A percentile compares a stretch with the other conserved stretches of the same genome.
phyloP scores from a whole-genome alignment of 1,284 basidiomycete species.

The Moesziomyces globuligerus region DNA sequence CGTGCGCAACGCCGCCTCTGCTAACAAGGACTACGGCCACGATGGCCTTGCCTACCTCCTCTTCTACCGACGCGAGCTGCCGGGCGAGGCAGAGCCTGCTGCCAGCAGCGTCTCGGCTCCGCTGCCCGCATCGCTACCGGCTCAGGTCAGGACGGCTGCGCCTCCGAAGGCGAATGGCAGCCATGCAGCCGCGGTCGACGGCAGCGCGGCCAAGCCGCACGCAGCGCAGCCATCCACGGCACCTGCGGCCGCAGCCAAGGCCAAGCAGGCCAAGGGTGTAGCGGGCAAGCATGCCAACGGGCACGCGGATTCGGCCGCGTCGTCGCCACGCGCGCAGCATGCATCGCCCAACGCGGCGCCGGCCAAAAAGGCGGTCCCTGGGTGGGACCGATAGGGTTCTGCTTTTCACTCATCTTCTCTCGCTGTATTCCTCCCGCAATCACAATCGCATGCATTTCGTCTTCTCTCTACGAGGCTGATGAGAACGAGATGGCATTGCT shows the following conservation, averaged over 20 bases:
- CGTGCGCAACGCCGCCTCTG: slow-evolving; percentile 70
- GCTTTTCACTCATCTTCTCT: too few species aligned
- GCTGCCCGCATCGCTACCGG: too few species aligned
- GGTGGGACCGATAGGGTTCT: slow-evolving; percentile 37
- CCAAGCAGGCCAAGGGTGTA: slow-evolving; percentile 14
- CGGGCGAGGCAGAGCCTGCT: slow-evolving; percentile 17
- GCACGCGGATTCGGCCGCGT: slow-evolving; percentile 14
- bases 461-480: neutral
- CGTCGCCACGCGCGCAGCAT: slow-evolving; percentile 22
- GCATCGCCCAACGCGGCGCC: slow-evolving; percentile 13
- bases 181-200: slow-evolving; percentile 5
- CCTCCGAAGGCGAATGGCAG: slow-evolving; percentile 10
- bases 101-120: neutral
- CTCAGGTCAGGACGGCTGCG: neutral
- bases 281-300: slow-evolving; percentile 18
- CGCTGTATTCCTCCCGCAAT: neutral
- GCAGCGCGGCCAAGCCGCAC: slow-evolving; percentile 7
- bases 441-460: slow-evolving; percentile 29
- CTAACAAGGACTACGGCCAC: slow-evolving; percentile 60
- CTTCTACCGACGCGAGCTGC: slow-evolving; percentile 75
- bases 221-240: slow-evolving; percentile 3
- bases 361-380: slow-evolving; percentile 25
- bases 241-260: slow-evolving; percentile 4
- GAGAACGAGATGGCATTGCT: slow-evolving; percentile 1
- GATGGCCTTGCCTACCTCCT: slow-evolving; percentile 79